Conservation (phyloP, 768 basidiomycete species). For the Lactarius akahatsu region DNA sequence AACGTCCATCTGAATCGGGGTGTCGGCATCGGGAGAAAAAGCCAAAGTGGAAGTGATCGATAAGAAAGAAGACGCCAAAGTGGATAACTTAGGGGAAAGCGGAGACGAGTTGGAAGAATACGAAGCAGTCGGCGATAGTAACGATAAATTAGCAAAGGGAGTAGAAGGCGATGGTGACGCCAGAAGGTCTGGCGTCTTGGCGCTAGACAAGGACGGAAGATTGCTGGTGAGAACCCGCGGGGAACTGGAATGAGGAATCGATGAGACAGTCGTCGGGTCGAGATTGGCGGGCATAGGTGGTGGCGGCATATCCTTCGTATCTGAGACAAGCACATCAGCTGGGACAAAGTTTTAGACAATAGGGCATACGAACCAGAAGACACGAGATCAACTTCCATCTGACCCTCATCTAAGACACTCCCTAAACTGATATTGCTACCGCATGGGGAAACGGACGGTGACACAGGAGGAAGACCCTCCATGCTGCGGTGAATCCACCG, state of each 20-base stretch:
- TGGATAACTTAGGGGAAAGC: constrained; percentile 31
- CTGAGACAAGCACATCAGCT: constrained; percentile 31
- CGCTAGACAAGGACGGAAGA: constrained; percentile 2
- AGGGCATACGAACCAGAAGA: constrained; percentile 27
- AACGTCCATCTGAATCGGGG: constrained; percentile 20
- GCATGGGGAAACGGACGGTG: constrained; percentile 26
- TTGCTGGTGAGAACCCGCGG: constrained; percentile 24
- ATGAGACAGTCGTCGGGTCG: constrained; percentile 42
- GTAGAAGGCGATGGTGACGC: constrained; percentile 32
- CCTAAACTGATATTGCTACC: constrained; percentile 29
- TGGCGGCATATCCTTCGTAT: constrained; percentile 48
- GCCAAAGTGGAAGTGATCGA: constrained; percentile 4
- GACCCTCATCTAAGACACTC: constrained; percentile 26
- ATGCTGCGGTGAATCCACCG: constrained; percentile 30
- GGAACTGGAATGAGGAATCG: constrained; percentile 25
- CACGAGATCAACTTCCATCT: constrained; percentile 32
- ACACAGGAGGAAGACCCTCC: constrained; percentile 22
- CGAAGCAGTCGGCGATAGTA: constrained; percentile 39
- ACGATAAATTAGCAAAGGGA: constrained; percentile 53
- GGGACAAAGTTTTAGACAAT: neutral
- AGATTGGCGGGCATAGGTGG: constrained; percentile 49
- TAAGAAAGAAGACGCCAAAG: constrained; percentile 25
- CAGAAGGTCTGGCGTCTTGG: constrained; percentile 8
- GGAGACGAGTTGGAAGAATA: constrained; percentile 26
- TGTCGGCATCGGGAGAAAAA: constrained; percentile 13